Evolutionary conservation across 2,329 filamentous ascomycete species (phyloP), one percentile per base, ranked within the genome.

Genomic region (Metarhizium humberi): DNA sequence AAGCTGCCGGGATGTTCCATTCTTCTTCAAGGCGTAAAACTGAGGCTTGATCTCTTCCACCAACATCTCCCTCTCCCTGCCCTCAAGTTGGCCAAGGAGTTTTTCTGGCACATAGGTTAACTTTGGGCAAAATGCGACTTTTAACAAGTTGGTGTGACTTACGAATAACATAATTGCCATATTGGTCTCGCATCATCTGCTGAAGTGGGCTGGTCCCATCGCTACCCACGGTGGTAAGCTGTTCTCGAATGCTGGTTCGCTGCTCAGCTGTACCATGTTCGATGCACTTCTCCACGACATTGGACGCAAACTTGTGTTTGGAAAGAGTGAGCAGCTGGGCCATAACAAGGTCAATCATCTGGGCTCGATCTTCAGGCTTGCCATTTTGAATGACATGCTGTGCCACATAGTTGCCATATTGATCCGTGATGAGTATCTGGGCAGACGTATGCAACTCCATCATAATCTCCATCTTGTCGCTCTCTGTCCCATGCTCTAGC

Each of bases 81-180:
- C 84, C 45, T 84, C 75, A 3, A 90, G 75, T 60, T 80, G 74
- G 7, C 73, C 77, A 38, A 95, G 76, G 5, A 96, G 78, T 73
- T 92, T 95, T 73, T 96, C 90, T 95, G 66, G 36, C 11, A 25
- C 25, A 11, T 16, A 20, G 13, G 58, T 71, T 56, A 67, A 68
- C 67, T 59, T 38, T 8, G 4, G 25, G 25, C 3, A 29, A n/a
- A 34, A 6, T 4, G 45, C 3, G 6, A 48, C 7, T 6, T 20
- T 48, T 40, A 10, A 18, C 29, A 20, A 8, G 16, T 6, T 25
- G 10, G 14, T 11, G 3, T 8, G 13, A 70, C 90, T 84, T 82
- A 95, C 91, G 92, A 58, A 97, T 87, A 6, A 97, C 92, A 67
- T 97, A 99, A 70, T 99, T 99, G 57, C 90, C 94, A 68, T 86